A percentile compares a stretch with the other conserved stretches of the same genome.
Evolutionary conservation across 2,329 filamentous ascomycete genomes (phyloP).

Genomic region (Botrytis paeoniae): DNA sequence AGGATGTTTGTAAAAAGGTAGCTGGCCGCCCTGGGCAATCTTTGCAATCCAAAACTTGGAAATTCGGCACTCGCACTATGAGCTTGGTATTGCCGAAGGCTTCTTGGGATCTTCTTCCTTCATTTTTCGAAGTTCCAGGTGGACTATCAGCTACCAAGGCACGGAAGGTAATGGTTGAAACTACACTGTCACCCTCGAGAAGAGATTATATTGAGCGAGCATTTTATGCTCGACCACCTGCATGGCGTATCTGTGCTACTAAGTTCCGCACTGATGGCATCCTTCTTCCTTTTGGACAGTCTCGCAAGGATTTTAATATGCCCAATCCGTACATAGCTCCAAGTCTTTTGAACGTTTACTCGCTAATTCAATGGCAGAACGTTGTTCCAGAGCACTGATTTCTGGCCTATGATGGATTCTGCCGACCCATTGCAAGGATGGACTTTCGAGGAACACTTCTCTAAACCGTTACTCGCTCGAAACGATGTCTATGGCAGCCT

Average conservation of each 20-base stretch:
- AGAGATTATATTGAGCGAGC: conserved; percentile 39
- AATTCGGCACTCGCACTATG: background rate
- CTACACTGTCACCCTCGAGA: conserved; percentile 35
- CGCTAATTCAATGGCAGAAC: conserved; percentile 34
- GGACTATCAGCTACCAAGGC: conserved; percentile 33
- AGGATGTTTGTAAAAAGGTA: conserved; percentile 5
- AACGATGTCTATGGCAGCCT: conserved; percentile 19
- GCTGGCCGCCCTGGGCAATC: background rate
- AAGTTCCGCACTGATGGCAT: conserved; percentile 42
- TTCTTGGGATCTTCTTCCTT: conserved; percentile 37
- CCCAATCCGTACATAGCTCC: conserved; percentile 43
- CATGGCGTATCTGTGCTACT: conserved; percentile 32
- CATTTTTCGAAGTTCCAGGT: conserved; percentile 32
- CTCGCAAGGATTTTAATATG: conserved; percentile 35
- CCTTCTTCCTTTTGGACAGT: conserved; percentile 42
- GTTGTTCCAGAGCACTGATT: conserved; percentile 34
- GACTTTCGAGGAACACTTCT: conserved; percentile 20
- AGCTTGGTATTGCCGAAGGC: conserved; percentile 6
- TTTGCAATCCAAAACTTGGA: conserved; percentile 18
- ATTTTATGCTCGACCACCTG: conserved; percentile 31
- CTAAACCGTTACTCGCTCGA: conserved; percentile 4
- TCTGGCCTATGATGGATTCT: conserved; percentile 42
- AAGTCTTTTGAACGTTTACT: background rate
- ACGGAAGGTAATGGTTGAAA: conserved; percentile 28
- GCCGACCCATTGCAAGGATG: conserved; percentile 42